Percentiles rank a stretch among this genome's conserved stretches.
phyloP scores from a whole-genome alignment of 2,329 filamentous ascomycete species.

The Aspergillus flavus region DNA sequence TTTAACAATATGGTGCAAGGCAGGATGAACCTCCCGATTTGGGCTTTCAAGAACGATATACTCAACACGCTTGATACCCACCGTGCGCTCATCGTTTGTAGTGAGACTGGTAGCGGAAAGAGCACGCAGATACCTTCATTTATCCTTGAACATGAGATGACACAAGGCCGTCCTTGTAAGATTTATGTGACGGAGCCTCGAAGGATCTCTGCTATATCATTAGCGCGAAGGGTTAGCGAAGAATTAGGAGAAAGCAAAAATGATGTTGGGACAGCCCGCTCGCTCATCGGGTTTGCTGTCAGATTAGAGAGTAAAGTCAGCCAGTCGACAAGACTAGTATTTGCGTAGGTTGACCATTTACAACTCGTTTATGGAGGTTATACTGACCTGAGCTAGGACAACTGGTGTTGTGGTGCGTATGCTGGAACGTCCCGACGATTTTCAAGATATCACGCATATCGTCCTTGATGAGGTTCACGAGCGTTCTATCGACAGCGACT shows the following conservation, averaged over 20 bases:
- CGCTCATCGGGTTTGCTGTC: slow-evolving; percentile 92
- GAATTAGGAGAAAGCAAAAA: slow-evolving; percentile 84
- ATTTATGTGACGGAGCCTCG: slow-evolving; percentile 95
- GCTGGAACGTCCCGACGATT: slow-evolving; percentile 84
- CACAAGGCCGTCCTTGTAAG: slow-evolving; percentile 78
- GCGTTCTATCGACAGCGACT: slow-evolving; percentile 93
- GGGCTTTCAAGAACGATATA: slow-evolving; percentile 77
- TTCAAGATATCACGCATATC: slow-evolving; percentile 88
- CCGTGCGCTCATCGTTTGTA: slow-evolving; percentile 90
- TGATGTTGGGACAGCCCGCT: slow-evolving; percentile 79
- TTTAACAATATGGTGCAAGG: slow-evolving; percentile 80
- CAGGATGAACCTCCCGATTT: slow-evolving; percentile 85
- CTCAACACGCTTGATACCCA: slow-evolving; percentile 74
- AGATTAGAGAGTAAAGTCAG: slow-evolving; percentile 86
- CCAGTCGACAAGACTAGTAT: slow-evolving; percentile 80
- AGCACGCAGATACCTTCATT: slow-evolving; percentile 97
- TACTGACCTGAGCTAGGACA: slow-evolving; percentile 40
- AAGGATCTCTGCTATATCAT: slow-evolving; percentile 91
- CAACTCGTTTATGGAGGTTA: neutral
- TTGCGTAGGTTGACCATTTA: slow-evolving; percentile 63
- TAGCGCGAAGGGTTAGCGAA: slow-evolving; percentile 90
- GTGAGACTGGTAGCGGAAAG: slow-evolving; percentile 96
- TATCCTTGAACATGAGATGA: slow-evolving; percentile 84
- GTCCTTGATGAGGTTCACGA: slow-evolving; percentile 98
- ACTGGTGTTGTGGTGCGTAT: slow-evolving; percentile 95